Evolutionary conservation across 305 asterid species (phyloP).

Genomic region (Plantago coronopus): DNA sequence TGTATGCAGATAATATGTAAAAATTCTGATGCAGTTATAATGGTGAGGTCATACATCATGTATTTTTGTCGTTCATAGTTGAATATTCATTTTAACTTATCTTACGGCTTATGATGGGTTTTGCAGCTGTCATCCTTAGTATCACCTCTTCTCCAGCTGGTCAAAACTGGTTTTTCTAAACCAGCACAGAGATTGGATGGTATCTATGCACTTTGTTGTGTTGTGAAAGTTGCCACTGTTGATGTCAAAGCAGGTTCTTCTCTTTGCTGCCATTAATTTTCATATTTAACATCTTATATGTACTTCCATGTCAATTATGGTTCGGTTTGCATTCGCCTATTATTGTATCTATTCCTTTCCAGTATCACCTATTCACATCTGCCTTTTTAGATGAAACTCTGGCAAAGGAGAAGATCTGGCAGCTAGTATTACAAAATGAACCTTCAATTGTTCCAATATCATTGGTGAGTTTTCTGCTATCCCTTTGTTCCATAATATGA

Average conservation of each 20-base stretch:
- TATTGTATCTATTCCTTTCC: constrained; percentile 11
- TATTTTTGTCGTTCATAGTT: constrained; percentile 13
- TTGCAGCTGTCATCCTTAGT: constrained; percentile 72
- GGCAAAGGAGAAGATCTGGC: constrained; percentile 92
- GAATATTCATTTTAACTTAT: constrained; percentile 10
- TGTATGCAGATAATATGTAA: constrained; percentile 62
- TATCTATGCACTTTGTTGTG: constrained; percentile 74
- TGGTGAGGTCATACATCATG: constrained; percentile 39
- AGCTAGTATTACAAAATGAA: constrained; percentile 83
- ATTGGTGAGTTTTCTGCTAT: constrained; percentile 51
- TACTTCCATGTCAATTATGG: constrained; percentile 10
- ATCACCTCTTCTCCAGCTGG: constrained; percentile 79
- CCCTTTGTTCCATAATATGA: constrained; percentile 5
- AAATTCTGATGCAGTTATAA: constrained; percentile 65
- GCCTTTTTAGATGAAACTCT: constrained; percentile 65
- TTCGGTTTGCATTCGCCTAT: constrained; percentile 8
- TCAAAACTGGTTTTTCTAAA: constrained; percentile 90
- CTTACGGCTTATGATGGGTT: constrained; percentile 21
- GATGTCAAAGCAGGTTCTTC: constrained; percentile 93
- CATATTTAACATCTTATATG: constrained; percentile 15
- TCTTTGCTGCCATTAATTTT: constrained; percentile 17
- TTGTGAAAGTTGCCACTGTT: constrained; percentile 68
- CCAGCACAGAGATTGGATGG: constrained; percentile 95
- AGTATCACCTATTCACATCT: constrained; percentile 25
- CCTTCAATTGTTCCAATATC: constrained; percentile 79